These are phyloP conservation scores for Plasmodium berghei DNA, from an alignment of 169 alveolate genomes.

Conservation along the genomic window DNA sequence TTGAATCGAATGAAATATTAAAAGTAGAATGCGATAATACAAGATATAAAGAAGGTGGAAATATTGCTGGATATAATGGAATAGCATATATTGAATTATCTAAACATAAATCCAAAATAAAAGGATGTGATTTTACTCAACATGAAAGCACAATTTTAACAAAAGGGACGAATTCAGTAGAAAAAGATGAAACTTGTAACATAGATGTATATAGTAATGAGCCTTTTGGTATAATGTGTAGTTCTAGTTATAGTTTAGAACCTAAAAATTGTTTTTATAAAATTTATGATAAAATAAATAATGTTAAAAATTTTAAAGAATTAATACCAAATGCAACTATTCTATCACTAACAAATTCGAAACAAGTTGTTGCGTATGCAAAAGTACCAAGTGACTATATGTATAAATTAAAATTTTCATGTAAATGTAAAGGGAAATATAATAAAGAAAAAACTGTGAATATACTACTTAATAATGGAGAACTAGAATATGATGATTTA, in stretches of 20 bases:
- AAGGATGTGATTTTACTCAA: slow-evolving; percentile 65
- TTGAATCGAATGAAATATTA: slow-evolving; percentile 1
- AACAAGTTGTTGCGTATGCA: slow-evolving; percentile 32
- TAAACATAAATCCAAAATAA: slow-evolving; percentile 14
- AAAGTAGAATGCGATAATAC: slow-evolving; percentile 54
- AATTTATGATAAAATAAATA: neutral
- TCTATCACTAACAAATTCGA: slow-evolving; percentile 2
- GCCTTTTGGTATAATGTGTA: slow-evolving; percentile 34
- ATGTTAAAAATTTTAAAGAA: slow-evolving; percentile 13
- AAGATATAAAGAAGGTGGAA: slow-evolving; percentile 25
- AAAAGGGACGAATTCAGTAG: neutral
- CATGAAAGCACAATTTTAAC: slow-evolving; percentile 6
- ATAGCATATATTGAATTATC: slow-evolving; percentile 16
- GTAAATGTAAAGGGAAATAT: slow-evolving; percentile 18
- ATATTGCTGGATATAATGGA: slow-evolving; percentile 47
- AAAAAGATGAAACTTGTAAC: slow-evolving; percentile 7
- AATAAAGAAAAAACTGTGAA: slow-evolving; percentile 27
- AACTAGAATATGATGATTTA: slow-evolving; percentile 6
- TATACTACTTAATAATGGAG: slow-evolving; percentile 32
- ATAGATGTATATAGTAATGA: slow-evolving; percentile 19
- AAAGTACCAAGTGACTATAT: slow-evolving; percentile 36
- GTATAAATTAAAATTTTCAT: slow-evolving; percentile 34
- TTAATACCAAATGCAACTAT: slow-evolving; percentile 27
- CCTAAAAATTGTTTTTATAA: slow-evolving; percentile 48
- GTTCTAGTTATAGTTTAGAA: slow-evolving; percentile 6